Base-by-base conservation (phyloP, 495 filamentous ascomycete genomes). In the Talaromyces proteolyticus region DNA sequence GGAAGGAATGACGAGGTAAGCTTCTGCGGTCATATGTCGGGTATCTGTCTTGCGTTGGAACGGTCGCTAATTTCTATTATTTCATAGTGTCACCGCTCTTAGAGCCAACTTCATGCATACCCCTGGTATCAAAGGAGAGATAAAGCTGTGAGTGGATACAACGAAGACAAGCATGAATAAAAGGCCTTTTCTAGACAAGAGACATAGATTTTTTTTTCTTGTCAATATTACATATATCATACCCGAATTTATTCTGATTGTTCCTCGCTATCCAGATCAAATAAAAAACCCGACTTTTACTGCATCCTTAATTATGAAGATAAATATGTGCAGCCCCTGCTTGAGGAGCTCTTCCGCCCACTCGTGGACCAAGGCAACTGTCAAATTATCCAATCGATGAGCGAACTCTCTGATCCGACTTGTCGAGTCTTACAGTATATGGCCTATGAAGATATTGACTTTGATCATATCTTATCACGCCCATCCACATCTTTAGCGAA, bases 91-190 rank as follows among this genome's bases (percentile, higher is more conserved):
- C 42, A 96, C 93, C 17, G 89, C 92, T 20, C 70, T 98, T 47
- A 87, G 86, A 63, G 91, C 91, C 17, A 94, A 94, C 63, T 98
- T 95, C 63, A 90, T 86, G 84, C 88, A 90, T 68, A 78, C 79
- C n/a, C 72, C 80, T 44, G 71, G 70, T 38, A 68, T 81, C 67
- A 59, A 81, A 72, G 77, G 80, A 55, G 91, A 96, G 75, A 78
- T 97, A 55, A 87, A 89, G 74, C 73, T 96, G 87, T 94, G 83
- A 93, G 88, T 93, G 62, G 67, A 66, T 55, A 54, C 63, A 69
- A 52, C 54, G 56, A 59, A 65, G 54, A 53, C 18, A 16, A 45
- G 16, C n/a, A 12, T 25, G 23, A 11, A 34, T 17, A 45, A 18
- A 22, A n/a, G 34, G 47, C 21, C 24, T 34, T 21, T 18, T 36